A percentile compares a stretch with the other conserved stretches of the same genome.
phyloP scores from a whole-genome alignment of 176 grass and related monocot genomes.

The Oryza punctata region DNA sequence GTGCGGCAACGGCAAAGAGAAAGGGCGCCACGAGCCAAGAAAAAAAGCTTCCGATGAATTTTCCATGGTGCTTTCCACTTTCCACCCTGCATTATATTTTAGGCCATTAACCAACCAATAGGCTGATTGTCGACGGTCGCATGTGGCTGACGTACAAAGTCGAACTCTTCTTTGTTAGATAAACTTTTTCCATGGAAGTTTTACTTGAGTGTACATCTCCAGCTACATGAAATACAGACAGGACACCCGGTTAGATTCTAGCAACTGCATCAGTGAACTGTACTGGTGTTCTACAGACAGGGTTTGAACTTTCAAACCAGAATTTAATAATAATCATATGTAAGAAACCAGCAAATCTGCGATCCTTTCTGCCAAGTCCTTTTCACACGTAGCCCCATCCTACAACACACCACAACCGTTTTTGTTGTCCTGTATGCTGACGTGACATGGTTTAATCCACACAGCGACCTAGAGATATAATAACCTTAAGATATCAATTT shows the following conservation, averaged over 20 bases:
- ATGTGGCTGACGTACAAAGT: neutral
- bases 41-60: neutral
- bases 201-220: neutral
- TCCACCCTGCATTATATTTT: neutral
- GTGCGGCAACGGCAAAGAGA: neutral
- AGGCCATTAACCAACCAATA: neutral
- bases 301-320: neutral
- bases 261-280: neutral
- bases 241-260: no score
- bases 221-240: neutral
- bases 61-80: constrained; percentile 25
- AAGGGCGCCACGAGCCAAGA: neutral
- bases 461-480: neutral
- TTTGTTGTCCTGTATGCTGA: neutral
- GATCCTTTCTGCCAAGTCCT: constrained; percentile 9
- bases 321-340: no score
- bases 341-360: neutral
- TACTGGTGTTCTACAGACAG: neutral
- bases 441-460: neutral
- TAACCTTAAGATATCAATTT: no score
- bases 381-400: neutral
- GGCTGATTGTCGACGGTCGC: neutral
- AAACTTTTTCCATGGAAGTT: neutral
- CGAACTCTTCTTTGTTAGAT: neutral
- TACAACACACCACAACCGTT: neutral